Evolutionary conservation across 306 rosid genomes (phyloP).

Genomic region (Elaeagnus macrophylla): DNA sequence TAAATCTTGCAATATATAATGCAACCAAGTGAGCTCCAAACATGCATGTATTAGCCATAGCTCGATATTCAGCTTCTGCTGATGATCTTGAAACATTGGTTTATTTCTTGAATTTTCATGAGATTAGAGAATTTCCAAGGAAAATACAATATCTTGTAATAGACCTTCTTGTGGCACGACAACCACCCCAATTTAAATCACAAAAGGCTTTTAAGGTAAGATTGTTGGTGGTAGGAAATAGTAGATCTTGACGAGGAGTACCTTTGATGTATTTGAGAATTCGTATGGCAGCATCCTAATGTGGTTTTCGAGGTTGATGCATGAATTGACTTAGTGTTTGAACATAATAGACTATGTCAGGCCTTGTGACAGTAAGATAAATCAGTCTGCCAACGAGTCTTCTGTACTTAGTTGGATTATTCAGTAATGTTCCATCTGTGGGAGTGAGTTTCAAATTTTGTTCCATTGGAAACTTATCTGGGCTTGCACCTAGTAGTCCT

Average conservation of each 20-base stretch:
- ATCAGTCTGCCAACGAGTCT: neutral
- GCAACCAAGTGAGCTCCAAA: too few species aligned
- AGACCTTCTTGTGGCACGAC: conserved; percentile 12
- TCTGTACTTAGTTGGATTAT: conserved; percentile 8
- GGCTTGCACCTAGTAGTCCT: neutral
- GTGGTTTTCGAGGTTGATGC: too few species aligned
- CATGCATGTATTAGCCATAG: too few species aligned
- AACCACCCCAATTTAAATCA: conserved; percentile 11
- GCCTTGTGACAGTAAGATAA: too few species aligned
- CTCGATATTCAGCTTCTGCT: too few species aligned
- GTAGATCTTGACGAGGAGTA: neutral
- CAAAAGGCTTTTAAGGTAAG: neutral
- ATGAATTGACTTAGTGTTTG: too few species aligned
- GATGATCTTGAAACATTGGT: too few species aligned
- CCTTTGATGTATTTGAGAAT: conserved; percentile 8
- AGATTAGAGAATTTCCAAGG: too few species aligned
- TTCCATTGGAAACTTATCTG: neutral
- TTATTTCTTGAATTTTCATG: too few species aligned
- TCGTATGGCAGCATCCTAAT: conserved; percentile 2
- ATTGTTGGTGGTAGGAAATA: neutral
- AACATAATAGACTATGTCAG: too few species aligned
- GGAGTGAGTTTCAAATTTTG: conserved; percentile 5
- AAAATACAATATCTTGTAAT: too few species aligned
- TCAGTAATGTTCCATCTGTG: neutral
- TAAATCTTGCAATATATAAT: neutral